Percentiles rank a stretch among this genome's conserved stretches.
phyloP scores from a whole-genome alignment of 2,329 filamentous ascomycete genomes.

The Sclerotinia spermophila region DNA sequence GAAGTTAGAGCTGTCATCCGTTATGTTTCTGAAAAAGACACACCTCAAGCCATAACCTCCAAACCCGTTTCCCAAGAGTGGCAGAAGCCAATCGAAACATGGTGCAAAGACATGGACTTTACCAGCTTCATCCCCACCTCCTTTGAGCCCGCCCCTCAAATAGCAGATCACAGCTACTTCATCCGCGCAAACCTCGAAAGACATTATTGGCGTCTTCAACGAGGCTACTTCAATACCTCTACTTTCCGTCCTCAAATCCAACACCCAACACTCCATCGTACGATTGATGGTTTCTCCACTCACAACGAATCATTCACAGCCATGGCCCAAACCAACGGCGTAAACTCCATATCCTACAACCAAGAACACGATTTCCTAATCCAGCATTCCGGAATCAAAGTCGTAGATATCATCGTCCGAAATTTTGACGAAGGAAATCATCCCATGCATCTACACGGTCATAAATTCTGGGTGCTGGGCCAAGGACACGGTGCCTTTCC shows the following conservation, averaged over 20 bases:
- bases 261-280: slow-evolving; percentile 49
- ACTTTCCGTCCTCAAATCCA: slow-evolving; percentile 49
- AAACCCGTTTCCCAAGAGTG: slow-evolving; percentile 41
- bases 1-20: slow-evolving; percentile 49
- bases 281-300: slow-evolving; percentile 44
- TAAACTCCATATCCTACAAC: slow-evolving; percentile 49
- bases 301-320: slow-evolving; percentile 47
- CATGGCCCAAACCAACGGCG: slow-evolving; percentile 45
- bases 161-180: slow-evolving; percentile 51
- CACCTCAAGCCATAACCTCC: slow-evolving; percentile 13
- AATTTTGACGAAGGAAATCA: slow-evolving; percentile 69
- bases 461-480: slow-evolving; percentile 60
- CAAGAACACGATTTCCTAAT: slow-evolving; percentile 55
- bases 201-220: slow-evolving; percentile 53
- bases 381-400: slow-evolving; percentile 51
- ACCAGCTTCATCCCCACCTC: slow-evolving; percentile 46
- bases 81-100: slow-evolving; percentile 40
- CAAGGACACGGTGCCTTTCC: slow-evolving; percentile 61
- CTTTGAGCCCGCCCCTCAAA: slow-evolving; percentile 42
- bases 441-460: slow-evolving; percentile 73
- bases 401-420: slow-evolving; percentile 75
- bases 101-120: slow-evolving; percentile 38
- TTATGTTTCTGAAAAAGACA: slow-evolving; percentile 38
- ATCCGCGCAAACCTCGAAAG: slow-evolving; percentile 58
- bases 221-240: slow-evolving; percentile 56